Evolutionary conservation across 2,329 filamentous ascomycete species (phyloP).

Genomic region (Sporothrix humicola): DNA sequence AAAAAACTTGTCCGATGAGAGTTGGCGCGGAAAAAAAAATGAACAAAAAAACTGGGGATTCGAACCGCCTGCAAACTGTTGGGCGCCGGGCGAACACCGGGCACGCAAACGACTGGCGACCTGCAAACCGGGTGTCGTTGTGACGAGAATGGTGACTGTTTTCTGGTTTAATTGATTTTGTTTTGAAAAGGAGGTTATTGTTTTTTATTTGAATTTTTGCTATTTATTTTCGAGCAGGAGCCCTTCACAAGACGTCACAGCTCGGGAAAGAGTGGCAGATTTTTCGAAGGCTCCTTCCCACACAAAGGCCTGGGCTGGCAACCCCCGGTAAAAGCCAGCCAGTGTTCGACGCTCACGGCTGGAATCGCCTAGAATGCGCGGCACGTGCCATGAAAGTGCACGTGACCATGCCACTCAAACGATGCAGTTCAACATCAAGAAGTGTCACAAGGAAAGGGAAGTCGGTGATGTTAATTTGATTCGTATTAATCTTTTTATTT

Average conservation of each 20-base stretch:
- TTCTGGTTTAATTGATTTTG: not conserved
- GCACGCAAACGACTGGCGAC: not conserved
- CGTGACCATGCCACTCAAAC: conserved; percentile 5
- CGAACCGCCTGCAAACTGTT: not conserved
- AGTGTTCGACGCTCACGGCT: conserved; percentile 5
- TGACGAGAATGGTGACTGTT: not conserved
- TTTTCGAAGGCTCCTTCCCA: conserved; percentile 30
- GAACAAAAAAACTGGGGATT: conserved; percentile 34
- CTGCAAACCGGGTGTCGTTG: not conserved
- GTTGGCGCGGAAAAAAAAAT: conserved; percentile 35
- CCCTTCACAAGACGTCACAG: conserved; percentile 2
- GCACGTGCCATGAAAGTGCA: conserved; percentile 26
- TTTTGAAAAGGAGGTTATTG: not conserved
- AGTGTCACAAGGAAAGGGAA: not conserved
- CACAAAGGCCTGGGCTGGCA: conserved; percentile 17
- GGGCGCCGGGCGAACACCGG: not conserved
- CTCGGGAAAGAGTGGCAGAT: conserved; percentile 13
- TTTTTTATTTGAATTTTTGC: not conserved
- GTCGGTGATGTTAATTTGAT: not conserved
- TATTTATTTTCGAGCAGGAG: not conserved
- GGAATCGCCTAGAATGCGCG: conserved; percentile 11
- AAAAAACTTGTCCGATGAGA: conserved; percentile 36
- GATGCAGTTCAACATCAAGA: not conserved
- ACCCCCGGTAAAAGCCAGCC: conserved; percentile 15
- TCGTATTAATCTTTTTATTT: no score